Percentiles rank a stretch among this genome's conserved stretches.
phyloP scores from a whole-genome alignment of 495 filamentous ascomycete genomes.

The Penicillium robsamsonii region DNA sequence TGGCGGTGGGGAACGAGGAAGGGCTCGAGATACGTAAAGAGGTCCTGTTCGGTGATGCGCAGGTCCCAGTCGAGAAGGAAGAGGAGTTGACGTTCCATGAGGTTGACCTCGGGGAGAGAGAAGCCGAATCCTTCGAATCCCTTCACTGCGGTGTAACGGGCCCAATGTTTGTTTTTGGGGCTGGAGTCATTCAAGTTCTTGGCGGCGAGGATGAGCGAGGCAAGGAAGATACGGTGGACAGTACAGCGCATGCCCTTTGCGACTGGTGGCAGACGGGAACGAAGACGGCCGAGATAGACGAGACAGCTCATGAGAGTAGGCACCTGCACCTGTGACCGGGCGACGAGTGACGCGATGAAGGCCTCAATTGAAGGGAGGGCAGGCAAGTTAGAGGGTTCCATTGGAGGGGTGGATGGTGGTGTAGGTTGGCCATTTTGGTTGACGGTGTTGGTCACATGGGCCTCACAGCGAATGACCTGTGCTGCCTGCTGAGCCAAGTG shows the following conservation, averaged over 20 bases:
- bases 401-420: constrained; percentile 64
- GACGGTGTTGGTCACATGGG: constrained; percentile 42
- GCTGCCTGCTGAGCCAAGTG: constrained; percentile 81
- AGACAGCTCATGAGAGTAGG: constrained; percentile 95
- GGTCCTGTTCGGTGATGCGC: constrained; percentile 76
- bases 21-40: constrained; percentile 80
- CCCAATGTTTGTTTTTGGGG: constrained; percentile 99
- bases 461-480: constrained; percentile 88
- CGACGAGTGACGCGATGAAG: constrained; percentile 88
- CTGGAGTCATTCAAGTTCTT: constrained; percentile 88
- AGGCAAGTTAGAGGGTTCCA: constrained; percentile 47
- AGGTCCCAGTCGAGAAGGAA: constrained; percentile 93
- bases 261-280: constrained; percentile 79
- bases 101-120: constrained; percentile 89
- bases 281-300: constrained; percentile 86
- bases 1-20: constrained; percentile 82
- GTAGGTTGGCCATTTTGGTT: constrained; percentile 63
- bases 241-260: constrained; percentile 98
- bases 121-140: constrained; percentile 84
- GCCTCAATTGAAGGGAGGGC: constrained; percentile 74
- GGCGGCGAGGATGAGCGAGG: constrained; percentile 73
- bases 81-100: constrained; percentile 97
- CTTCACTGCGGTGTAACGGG: constrained; percentile 76
- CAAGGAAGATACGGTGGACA: constrained; percentile 83
- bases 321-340: constrained; percentile 92